Evolutionary conservation across 306 rosid genomes (phyloP).

Genomic region (Cucurbita ficifolia): DNA sequence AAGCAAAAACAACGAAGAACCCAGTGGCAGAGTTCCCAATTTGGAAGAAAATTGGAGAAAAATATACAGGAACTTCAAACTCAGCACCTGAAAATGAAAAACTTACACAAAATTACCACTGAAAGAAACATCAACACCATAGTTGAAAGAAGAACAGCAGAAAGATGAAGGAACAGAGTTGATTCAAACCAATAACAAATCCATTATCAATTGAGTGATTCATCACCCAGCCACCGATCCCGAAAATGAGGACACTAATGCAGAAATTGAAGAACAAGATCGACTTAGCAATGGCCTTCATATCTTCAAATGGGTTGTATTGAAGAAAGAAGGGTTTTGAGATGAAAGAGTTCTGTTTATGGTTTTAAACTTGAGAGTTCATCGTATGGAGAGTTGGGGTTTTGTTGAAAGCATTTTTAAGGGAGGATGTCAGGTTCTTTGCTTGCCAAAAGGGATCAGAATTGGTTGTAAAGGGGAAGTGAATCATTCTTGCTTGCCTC

Average conservation of each 20-base stretch:
- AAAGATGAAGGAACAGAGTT: not conserved
- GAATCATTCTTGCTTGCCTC: constrained; percentile 4
- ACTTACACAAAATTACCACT: not conserved
- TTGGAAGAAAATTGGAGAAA: constrained; percentile 75
- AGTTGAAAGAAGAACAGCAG: not conserved
- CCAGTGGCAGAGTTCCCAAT: constrained; percentile 98
- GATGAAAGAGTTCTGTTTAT: not conserved
- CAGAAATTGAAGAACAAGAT: constrained; percentile 65
- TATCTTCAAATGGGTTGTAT: constrained; percentile 31
- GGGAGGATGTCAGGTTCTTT: constrained; percentile 45
- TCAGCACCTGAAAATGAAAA: constrained; percentile 44
- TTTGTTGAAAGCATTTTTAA: constrained; percentile 5
- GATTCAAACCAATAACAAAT: constrained; percentile 48
- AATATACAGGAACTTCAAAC: constrained; percentile 57
- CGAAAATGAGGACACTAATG: constrained; percentile 63
- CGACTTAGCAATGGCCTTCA: constrained; percentile 46
- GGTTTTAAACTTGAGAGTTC: not conserved
- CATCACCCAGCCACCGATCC: constrained; percentile 90
- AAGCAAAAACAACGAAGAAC: constrained; percentile 68
- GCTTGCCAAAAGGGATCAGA: constrained; percentile 35
- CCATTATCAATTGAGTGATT: constrained; percentile 73
- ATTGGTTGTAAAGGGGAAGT: not conserved
- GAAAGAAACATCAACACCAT: not conserved
- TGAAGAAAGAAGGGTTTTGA: not conserved
- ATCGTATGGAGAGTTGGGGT: constrained; percentile 5